phyloP scores from a whole-genome alignment of 2,329 filamentous ascomycete genomes.

The Hypocrella siamensis region DNA sequence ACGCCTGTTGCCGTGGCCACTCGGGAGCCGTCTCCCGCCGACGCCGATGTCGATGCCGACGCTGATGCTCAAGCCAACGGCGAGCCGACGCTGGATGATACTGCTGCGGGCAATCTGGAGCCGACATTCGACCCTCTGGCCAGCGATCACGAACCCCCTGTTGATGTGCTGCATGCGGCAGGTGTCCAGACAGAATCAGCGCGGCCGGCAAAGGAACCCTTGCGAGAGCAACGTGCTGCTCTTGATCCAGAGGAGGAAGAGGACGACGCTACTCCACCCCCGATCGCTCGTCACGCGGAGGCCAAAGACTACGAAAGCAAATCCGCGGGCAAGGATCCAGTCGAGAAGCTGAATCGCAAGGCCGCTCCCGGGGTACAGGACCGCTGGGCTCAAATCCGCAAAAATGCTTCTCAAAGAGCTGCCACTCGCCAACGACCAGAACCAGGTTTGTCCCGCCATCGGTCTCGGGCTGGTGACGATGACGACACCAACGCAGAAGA shows the following conservation, averaged over 20 bases:
- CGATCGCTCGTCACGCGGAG: conserved; percentile 28
- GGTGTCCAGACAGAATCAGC: conserved; percentile 46
- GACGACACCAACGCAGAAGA: conserved; percentile 93
- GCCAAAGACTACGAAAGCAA: background rate
- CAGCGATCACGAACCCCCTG: conserved; percentile 34
- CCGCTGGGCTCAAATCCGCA: conserved; percentile 90
- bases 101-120: conserved; percentile 4
- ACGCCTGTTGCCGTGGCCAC: background rate
- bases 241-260: conserved; percentile 51
- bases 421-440: conserved; percentile 50
- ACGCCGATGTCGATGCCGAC: too few relatives aligned
- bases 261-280: conserved; percentile 33
- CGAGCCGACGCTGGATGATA: background rate
- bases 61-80: too few relatives aligned
- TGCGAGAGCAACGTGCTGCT: conserved; percentile 73
- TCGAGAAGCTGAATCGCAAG: conserved; percentile 18
- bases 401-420: conserved; percentile 78
- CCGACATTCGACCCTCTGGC: conserved; percentile 6
- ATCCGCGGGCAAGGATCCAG: conserved; percentile 11
- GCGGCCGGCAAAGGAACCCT: conserved; percentile 76
- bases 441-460: conserved; percentile 40
- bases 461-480: conserved; percentile 44
- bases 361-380: conserved; percentile 37
- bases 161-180: conserved; percentile 41
- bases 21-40: too few relatives aligned